These are phyloP conservation scores for Ambrosiella cleistominuta DNA, from an alignment of 2,329 filamentous ascomycete genomes.

Conservation along the genomic window DNA sequence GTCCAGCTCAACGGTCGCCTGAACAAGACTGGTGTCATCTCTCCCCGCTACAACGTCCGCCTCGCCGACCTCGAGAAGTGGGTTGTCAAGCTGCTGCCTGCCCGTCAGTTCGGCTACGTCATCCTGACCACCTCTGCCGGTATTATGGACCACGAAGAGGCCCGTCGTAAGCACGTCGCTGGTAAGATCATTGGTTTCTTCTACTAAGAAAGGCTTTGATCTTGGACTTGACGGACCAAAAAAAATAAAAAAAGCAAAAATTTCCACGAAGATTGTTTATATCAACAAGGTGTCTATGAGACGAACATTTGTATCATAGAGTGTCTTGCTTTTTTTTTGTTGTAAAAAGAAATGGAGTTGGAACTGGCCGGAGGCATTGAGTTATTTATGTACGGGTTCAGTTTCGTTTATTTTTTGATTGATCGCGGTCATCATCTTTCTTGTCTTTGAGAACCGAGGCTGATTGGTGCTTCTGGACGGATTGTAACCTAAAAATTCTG, in stretches of 20 bases:
- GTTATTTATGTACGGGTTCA: not conserved
- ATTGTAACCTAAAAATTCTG: not conserved
- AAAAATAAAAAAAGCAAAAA: slow-evolving; percentile 15
- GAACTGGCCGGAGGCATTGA: not conserved
- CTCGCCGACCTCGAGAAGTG: slow-evolving; percentile 98
- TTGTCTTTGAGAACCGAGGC: slow-evolving; percentile 3
- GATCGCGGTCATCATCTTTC: not conserved
- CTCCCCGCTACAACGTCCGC: slow-evolving; percentile 97
- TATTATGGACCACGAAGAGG: slow-evolving; percentile 99
- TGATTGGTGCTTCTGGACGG: not conserved
- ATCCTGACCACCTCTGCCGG: slow-evolving; percentile 97
- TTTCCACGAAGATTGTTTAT: slow-evolving; percentile 8
- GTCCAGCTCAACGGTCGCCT: slow-evolving; percentile 96
- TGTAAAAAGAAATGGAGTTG: too few species aligned
- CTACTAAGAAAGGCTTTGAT: slow-evolving; percentile 46
- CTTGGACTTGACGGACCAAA: slow-evolving; percentile 11
- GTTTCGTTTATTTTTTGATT: not conserved
- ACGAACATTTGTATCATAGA: too few species aligned
- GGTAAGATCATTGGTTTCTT: slow-evolving; percentile 99
- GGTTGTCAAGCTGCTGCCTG: slow-evolving; percentile 96
- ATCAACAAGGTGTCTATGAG: not conserved
- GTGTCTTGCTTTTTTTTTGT: too few species aligned
- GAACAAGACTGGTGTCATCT: slow-evolving; percentile 83
- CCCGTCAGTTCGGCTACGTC: slow-evolving; percentile 99
- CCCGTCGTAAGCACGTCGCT: slow-evolving; percentile 93